Evolutionary conservation across 805 yeast species (phyloP).

Genomic region (Hagleromyces aurorensis): DNA sequence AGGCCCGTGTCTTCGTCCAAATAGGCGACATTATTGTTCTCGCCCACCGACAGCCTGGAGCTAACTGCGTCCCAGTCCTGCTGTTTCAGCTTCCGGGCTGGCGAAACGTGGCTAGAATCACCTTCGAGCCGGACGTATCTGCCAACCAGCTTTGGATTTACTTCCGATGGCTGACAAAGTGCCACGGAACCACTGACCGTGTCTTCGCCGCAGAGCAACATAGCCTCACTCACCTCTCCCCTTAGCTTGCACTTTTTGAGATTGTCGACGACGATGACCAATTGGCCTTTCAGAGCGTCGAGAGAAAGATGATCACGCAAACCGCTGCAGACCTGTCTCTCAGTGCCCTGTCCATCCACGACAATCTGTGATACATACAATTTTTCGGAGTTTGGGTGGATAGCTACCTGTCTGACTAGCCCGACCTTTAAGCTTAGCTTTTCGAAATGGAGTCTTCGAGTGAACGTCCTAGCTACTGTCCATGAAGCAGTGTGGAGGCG

Average conservation of each 20-base stretch:
- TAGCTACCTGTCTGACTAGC: constrained; percentile 35
- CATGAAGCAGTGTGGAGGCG: too few relatives aligned
- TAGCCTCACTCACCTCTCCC: constrained; percentile 54
- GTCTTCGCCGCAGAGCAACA: constrained; percentile 54
- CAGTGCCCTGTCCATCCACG: constrained; percentile 13
- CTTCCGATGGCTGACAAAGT: constrained; percentile 11
- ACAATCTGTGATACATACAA: constrained; percentile 48
- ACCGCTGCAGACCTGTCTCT: constrained; percentile 48
- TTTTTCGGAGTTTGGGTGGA: constrained; percentile 52
- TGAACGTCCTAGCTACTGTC: background rate
- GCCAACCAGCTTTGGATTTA: constrained; percentile 7
- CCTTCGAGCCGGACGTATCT: constrained; percentile 9
- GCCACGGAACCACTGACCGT: constrained; percentile 10
- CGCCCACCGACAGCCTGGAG: constrained; percentile 12
- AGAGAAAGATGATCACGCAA: constrained; percentile 39
- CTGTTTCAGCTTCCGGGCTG: constrained; percentile 13
- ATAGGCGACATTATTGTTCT: constrained; percentile 8
- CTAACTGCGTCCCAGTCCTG: constrained; percentile 19
- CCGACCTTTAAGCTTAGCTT: constrained; percentile 40
- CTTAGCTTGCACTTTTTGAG: constrained; percentile 56
- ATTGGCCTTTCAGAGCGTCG: constrained; percentile 32
- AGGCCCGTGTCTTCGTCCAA: constrained; percentile 9
- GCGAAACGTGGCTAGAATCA: constrained; percentile 1
- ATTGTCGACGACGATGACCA: constrained; percentile 49
- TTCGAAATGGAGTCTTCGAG: constrained; percentile 8